Conservation (phyloP, 306 rosid species). For the Cucurbita pepo region DNA sequence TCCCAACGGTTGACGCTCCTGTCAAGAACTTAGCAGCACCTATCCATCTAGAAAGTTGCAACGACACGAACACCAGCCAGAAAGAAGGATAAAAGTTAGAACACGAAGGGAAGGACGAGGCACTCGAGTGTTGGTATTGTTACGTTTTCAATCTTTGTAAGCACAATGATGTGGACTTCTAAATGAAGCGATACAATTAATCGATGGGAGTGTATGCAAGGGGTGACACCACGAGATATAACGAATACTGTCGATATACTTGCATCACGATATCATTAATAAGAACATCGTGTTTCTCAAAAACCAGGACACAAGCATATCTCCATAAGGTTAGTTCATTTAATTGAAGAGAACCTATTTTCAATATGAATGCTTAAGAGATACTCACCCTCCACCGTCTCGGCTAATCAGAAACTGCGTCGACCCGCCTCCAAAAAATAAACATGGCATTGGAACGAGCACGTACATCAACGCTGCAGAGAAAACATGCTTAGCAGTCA, state of each 20-base stretch:
- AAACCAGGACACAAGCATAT: neutral
- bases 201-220: neutral
- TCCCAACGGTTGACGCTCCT: constrained; percentile 81
- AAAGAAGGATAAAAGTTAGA: neutral
- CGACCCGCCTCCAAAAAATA: constrained; percentile 93
- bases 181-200: neutral
- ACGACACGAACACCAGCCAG: neutral
- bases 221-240: neutral
- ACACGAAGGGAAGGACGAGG: neutral
- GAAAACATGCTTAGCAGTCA: constrained; percentile 14
- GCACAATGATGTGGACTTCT: neutral
- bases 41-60: constrained; percentile 50
- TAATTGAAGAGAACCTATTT: neutral
- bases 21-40: constrained; percentile 92
- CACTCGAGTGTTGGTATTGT: neutral
- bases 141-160: neutral
- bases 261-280: neutral
- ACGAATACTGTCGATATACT: neutral
- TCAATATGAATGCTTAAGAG: neutral
- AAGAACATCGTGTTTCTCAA: neutral
- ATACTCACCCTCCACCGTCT: constrained; percentile 52
- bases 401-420: constrained; percentile 66
- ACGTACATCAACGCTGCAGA: constrained; percentile 90
- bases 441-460: constrained; percentile 84
- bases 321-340: neutral